Evolutionary conservation across 805 yeast genomes (phyloP).

Genomic region (Huiozyma naganishii): DNA sequence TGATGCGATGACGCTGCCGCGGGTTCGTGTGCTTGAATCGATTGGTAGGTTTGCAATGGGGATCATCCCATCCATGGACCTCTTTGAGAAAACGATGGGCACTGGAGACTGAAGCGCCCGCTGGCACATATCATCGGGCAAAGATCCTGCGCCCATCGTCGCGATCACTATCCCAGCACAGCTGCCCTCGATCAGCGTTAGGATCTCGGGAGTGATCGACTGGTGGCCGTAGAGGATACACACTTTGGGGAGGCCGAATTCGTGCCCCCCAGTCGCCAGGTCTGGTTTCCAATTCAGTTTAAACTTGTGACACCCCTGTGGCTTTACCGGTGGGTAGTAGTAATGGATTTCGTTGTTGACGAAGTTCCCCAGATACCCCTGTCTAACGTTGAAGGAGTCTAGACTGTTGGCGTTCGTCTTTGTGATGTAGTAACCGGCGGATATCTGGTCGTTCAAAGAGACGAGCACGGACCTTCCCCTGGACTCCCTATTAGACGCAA

Average conservation of each 20-base stretch:
- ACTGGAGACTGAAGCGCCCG: slow-evolving; percentile 31
- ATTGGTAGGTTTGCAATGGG: slow-evolving; percentile 38
- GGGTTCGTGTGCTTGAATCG: slow-evolving; percentile 26
- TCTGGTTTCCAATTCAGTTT: slow-evolving; percentile 25
- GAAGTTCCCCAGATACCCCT: slow-evolving; percentile 61
- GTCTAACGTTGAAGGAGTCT: slow-evolving; percentile 62
- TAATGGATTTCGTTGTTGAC: slow-evolving; percentile 56
- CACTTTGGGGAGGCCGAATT: slow-evolving; percentile 29
- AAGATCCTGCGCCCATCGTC: slow-evolving; percentile 63
- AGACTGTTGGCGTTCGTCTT: slow-evolving; percentile 61
- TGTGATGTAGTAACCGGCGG: slow-evolving; percentile 60
- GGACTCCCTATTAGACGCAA: slow-evolving; percentile 43
- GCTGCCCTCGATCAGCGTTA: slow-evolving; percentile 37
- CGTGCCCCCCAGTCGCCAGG: neutral
- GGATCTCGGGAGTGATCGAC: slow-evolving; percentile 40
- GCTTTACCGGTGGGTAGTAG: slow-evolving; percentile 52
- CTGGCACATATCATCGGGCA: slow-evolving; percentile 40
- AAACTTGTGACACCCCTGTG: slow-evolving; percentile 38
- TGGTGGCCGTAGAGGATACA: slow-evolving; percentile 53
- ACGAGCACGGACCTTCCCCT: slow-evolving; percentile 51
- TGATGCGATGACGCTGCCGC: slow-evolving; percentile 42
- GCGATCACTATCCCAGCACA: slow-evolving; percentile 53
- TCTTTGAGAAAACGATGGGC: slow-evolving; percentile 53
- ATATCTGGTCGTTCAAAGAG: slow-evolving; percentile 56
- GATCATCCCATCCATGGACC: slow-evolving; percentile 64